Conservation (phyloP, 345 rosid species). For the Citrus reticulata region DNA sequence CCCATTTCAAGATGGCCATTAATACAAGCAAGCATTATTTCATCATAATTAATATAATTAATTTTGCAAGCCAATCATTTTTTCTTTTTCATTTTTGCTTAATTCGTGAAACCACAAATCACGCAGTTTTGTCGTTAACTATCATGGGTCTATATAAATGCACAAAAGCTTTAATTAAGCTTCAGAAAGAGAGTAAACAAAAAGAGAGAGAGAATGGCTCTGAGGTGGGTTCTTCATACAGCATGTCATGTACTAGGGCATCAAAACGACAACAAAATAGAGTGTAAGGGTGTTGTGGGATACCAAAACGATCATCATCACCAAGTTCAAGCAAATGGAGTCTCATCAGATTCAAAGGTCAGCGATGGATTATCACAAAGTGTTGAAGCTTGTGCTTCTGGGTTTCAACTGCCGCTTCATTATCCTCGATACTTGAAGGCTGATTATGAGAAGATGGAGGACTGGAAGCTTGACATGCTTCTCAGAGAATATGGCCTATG, state of each 20-base stretch:
- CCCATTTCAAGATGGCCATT: background rate
- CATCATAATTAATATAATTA: no score
- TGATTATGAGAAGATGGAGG: conserved; percentile 73
- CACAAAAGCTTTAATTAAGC: background rate
- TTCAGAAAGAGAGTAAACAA: background rate
- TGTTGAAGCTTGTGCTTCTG: conserved; percentile 5
- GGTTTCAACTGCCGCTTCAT: conserved; percentile 66
- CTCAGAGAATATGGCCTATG: conserved; percentile 51
- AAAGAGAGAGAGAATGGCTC: conserved; percentile 25
- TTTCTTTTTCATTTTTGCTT: background rate
- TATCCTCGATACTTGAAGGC: conserved; percentile 58
- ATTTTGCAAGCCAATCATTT: background rate
- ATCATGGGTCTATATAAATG: conserved; percentile 3
- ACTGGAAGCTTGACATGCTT: conserved; percentile 59
- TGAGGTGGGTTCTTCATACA: conserved; percentile 49
- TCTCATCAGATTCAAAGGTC: background rate
- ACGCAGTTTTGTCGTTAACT: background rate
- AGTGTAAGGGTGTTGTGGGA: background rate
- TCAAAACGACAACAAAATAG: conserved; percentile 5
- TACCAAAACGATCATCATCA: background rate
- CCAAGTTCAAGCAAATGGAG: conserved; percentile 8
- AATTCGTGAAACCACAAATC: background rate
- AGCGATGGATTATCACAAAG: background rate
- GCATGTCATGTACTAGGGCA: conserved; percentile 35
- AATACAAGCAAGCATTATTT: background rate